Evolutionary conservation across 371 early-diverging fungal genomes (phyloP).

Genomic region (Mucor irregularis): DNA sequence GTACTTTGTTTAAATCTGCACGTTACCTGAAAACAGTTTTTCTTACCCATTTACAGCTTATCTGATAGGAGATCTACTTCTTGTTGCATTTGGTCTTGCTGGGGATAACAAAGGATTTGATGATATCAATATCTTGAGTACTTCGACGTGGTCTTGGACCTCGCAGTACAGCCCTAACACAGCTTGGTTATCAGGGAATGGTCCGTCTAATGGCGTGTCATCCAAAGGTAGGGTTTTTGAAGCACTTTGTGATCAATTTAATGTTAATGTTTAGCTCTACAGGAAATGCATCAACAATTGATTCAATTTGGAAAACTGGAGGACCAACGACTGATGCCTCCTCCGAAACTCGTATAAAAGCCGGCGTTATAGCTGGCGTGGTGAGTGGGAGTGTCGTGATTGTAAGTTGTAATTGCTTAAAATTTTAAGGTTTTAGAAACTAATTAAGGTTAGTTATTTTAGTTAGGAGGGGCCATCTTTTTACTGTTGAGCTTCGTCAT

Average conservation of each 20-base stretch:
- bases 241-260: neutral
- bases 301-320: conserved; percentile 6
- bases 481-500: conserved; percentile 22
- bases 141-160: conserved; percentile 33
- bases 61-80: conserved; percentile 26
- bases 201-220: conserved; percentile 1
- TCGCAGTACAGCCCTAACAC: conserved; percentile 28
- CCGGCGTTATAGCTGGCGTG: conserved; percentile 40
- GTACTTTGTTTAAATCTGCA: conserved; percentile 4
- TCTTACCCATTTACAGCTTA: conserved; percentile 11
- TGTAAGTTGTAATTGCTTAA: conserved; percentile 14
- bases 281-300: conserved; percentile 11
- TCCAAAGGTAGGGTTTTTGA: too few relatives aligned
- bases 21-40: neutral
- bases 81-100: conserved; percentile 32
- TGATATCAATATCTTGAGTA: conserved; percentile 28
- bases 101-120: conserved; percentile 19
- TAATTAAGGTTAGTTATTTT: neutral
- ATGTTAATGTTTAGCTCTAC: too few relatives aligned
- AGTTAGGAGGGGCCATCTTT: conserved; percentile 32
- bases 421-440: neutral
- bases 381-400: conserved; percentile 39
- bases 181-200: conserved; percentile 14
- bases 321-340: neutral
- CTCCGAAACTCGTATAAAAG: conserved; percentile 22